A percentile compares a stretch with the other conserved stretches of the same genome.
Conservation (phyloP, 306 rosid species). For the peach (Prunus persica) region DNA sequence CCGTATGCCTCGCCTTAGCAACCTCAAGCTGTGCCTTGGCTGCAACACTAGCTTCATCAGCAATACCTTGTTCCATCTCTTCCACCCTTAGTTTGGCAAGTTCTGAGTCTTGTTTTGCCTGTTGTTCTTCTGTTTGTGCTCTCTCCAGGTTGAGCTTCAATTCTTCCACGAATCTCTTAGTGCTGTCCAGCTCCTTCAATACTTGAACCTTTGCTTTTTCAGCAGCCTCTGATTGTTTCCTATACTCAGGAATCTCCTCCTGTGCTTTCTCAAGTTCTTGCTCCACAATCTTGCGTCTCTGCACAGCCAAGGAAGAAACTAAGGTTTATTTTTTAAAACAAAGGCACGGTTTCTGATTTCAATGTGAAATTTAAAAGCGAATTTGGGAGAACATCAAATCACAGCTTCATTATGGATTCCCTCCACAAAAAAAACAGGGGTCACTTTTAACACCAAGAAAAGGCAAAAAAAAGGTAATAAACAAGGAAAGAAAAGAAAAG, state of each 20-base stretch:
- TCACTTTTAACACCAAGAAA: not conserved
- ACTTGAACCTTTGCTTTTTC: slow-evolving; percentile 57
- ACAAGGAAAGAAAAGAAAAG: not conserved
- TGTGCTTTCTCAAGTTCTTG: slow-evolving; percentile 79
- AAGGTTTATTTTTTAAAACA: not conserved
- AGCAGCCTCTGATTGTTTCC: slow-evolving; percentile 61
- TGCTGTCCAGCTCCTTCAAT: slow-evolving; percentile 73
- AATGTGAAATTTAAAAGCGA: not conserved
- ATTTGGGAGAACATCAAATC: not conserved
- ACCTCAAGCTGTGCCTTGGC: slow-evolving; percentile 99
- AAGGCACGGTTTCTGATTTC: not conserved
- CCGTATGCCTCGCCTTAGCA: slow-evolving; percentile 78
- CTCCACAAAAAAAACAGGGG: not conserved
- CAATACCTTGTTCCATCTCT: slow-evolving; percentile 99
- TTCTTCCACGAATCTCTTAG: slow-evolving; percentile 89
- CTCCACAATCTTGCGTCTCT: slow-evolving; percentile 82
- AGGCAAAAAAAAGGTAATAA: not conserved
- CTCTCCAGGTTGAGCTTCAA: slow-evolving; percentile 90
- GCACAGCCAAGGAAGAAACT: slow-evolving; percentile 30
- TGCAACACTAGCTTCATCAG: slow-evolving; percentile 94
- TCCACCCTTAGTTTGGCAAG: slow-evolving; percentile 97
- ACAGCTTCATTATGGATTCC: not conserved
- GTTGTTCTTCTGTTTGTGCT: slow-evolving; percentile 92
- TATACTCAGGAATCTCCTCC: slow-evolving; percentile 74
- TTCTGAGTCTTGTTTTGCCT: slow-evolving; percentile 95